These are phyloP conservation scores for Solanum hybrid DNA, from an alignment of 305 asterid species.

Conservation along the genomic window DNA sequence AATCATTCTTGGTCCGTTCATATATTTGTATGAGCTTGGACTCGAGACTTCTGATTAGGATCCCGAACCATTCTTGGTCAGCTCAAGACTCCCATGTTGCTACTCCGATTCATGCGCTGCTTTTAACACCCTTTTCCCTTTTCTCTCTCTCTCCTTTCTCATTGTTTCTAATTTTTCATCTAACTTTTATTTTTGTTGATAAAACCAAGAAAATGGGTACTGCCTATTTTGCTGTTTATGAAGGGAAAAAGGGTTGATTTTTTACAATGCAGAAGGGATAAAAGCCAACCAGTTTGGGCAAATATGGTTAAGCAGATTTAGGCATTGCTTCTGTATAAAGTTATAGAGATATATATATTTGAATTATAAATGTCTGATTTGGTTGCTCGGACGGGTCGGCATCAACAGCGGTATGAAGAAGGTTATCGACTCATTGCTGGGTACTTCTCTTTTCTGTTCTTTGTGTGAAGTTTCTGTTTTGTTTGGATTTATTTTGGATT, in stretches of 20 bases:
- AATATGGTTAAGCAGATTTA: neutral
- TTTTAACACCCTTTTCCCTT: neutral
- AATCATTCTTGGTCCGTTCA: too few species aligned
- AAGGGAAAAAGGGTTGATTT: neutral
- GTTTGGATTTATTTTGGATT: neutral
- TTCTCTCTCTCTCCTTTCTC: neutral
- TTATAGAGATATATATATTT: neutral
- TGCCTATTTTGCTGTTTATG: neutral
- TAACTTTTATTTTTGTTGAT: neutral
- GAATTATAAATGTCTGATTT: conserved; percentile 44
- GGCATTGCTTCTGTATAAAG: neutral
- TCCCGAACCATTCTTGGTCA: neutral
- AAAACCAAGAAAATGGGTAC: neutral
- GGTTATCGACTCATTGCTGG: conserved; percentile 58
- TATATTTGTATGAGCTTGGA: neutral
- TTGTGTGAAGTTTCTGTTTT: neutral
- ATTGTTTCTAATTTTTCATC: neutral
- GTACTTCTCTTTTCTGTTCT: conserved; percentile 12
- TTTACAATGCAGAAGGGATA: conserved; percentile 3
- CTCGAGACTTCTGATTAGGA: neutral
- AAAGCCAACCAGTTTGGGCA: neutral
- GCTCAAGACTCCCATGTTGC: conserved; percentile 6
- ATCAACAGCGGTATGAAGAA: conserved; percentile 46
- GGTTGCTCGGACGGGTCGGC: conserved; percentile 64
- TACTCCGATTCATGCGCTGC: conserved; percentile 10